A percentile compares a stretch with the other conserved stretches of the same genome.
These are phyloP conservation scores for Madurella mycetomatis DNA, from an alignment of 2,329 filamentous ascomycete genomes.

Conservation along the genomic window DNA sequence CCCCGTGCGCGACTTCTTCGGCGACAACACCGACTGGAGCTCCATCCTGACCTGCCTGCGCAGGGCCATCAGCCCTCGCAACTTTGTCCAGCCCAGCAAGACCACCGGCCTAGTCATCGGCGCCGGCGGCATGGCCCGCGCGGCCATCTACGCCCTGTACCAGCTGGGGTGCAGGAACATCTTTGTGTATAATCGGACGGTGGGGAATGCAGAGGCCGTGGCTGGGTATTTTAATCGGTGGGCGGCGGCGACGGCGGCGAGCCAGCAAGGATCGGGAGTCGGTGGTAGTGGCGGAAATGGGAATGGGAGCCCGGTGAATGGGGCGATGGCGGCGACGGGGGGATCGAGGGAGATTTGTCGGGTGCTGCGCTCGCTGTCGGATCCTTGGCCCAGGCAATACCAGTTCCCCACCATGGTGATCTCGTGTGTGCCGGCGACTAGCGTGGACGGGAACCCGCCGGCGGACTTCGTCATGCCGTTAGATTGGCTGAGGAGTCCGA, in stretches of 20 bases:
- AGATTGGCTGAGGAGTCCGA: constrained; percentile 65
- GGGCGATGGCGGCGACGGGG: background rate
- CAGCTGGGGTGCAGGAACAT: constrained; percentile 69
- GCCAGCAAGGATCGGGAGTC: too few relatives aligned
- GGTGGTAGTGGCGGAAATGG: background rate
- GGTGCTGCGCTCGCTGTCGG: constrained; percentile 53
- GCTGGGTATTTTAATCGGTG: constrained; percentile 63
- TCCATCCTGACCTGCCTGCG: constrained; percentile 54
- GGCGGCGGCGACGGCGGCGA: constrained; percentile 34
- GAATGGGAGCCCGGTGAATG: constrained; percentile 17
- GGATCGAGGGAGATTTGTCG: constrained; percentile 37
- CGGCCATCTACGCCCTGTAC: constrained; percentile 68
- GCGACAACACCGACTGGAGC: constrained; percentile 43
- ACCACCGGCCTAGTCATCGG: constrained; percentile 56
- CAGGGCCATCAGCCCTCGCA: constrained; percentile 64
- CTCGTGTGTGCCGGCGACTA: constrained; percentile 66
- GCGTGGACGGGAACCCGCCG: constrained; percentile 54
- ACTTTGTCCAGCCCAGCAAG: constrained; percentile 49
- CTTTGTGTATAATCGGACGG: constrained; percentile 66
- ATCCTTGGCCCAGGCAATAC: constrained; percentile 59
- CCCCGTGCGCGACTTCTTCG: constrained; percentile 59
- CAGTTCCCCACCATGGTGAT: constrained; percentile 66
- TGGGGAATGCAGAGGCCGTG: constrained; percentile 55
- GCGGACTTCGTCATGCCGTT: constrained; percentile 66
- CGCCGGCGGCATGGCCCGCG: constrained; percentile 67